Evolutionary conservation across 192 early-diverging fungal genomes (phyloP), one percentile per base, ranked within the genome.

Genomic region (Umbelopsis sp.): DNA sequence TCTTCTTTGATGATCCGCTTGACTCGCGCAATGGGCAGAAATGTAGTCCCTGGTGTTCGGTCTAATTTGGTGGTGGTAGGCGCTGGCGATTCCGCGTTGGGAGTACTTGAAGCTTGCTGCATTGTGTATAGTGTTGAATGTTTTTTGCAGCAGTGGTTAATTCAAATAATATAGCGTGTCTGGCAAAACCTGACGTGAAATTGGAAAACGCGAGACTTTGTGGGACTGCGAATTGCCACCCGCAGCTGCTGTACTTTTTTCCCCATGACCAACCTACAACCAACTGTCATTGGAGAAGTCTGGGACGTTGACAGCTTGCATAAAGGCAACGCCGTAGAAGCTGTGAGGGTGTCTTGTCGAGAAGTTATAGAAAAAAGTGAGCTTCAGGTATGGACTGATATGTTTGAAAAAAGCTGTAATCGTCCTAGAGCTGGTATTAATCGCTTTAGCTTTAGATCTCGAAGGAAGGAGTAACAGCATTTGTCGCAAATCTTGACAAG

Each of bases 1-100:
- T 92, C 91, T 68, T 90, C 87, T 68, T 91, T 92, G 72, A 92
- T 88, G 68, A 92, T 90, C 16, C 89, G 81, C 48, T 88, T 85
- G 35, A 91, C 84, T 64, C 91, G 82, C 18, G 91, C 89, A 9
- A 85, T 78, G 2, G 91, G 91, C 64, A 92, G 66, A 27, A 77
- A 77, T 4, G 84, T 83, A 10, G 74, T 72, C 33, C 90, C 91
- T 5, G 88, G 74, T 12, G 58, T 46, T 30, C 68, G 53, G 30
- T 70, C 76, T n/a, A 61, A 3, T 35, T 61, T 61, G 13, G 27
- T 18, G 30, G 55, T 3, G 16, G 55, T 61, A 15, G 55, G 55
- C 13, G 55, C 35, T 5, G 55, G 55, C 1, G 55, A 61, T 4
- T 61, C 55, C 8, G 55, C 55, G 25, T 30, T 61, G 18, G 25